Conservation (phyloP, 768 basidiomycete genomes). For the Leccinum obscurum region DNA sequence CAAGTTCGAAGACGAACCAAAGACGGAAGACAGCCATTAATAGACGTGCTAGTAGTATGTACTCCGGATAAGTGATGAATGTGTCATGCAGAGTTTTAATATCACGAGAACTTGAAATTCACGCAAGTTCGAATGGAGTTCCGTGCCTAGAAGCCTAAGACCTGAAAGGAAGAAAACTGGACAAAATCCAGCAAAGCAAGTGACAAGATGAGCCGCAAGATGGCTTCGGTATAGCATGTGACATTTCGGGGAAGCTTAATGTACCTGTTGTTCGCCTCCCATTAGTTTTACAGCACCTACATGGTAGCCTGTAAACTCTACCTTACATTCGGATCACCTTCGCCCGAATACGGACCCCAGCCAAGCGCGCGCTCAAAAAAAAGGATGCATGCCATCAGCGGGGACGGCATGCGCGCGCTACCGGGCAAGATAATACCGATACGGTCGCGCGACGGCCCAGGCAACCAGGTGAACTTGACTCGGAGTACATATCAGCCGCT, state of each 20-base stretch:
- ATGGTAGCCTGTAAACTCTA: not conserved
- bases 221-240: not conserved
- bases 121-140: not conserved
- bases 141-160: constrained; percentile 5
- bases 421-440: constrained; percentile 8
- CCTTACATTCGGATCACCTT: not conserved
- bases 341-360: not conserved
- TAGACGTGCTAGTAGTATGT: not conserved
- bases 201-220: not conserved
- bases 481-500: not conserved
- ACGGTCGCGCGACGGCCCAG: not conserved
- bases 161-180: not conserved
- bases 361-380: not conserved
- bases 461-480: no score
- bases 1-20: constrained; percentile 1
- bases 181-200: not conserved
- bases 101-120: constrained; percentile 3
- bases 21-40: not conserved
- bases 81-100: constrained; percentile 1
- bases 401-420: constrained; percentile 7
- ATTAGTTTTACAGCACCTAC: not conserved
- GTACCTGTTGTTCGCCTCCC: not conserved
- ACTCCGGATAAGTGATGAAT: constrained; percentile 7
- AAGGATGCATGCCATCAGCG: not conserved
- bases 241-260: not conserved